Percentiles rank a stretch among this genome's conserved stretches.
These are phyloP conservation scores for Tetrapisispora fleetii DNA, from an alignment of 805 yeast genomes.

Conservation along the genomic window DNA sequence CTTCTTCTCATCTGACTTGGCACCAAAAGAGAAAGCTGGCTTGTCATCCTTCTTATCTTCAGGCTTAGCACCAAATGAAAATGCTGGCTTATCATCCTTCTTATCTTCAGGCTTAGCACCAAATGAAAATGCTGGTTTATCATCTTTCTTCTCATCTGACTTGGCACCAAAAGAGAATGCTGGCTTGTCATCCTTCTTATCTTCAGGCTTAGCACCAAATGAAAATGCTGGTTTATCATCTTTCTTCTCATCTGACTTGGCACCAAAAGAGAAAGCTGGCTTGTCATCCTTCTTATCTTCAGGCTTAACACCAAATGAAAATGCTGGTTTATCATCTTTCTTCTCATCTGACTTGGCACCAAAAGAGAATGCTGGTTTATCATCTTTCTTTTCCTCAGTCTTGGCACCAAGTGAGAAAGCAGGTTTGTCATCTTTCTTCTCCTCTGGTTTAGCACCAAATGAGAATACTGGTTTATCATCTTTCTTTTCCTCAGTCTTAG, in stretches of 20 bases:
- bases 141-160: background rate
- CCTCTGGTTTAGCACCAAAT: constrained; percentile 5
- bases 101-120: background rate
- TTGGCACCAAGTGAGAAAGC: background rate
- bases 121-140: background rate
- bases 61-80: constrained; percentile 5
- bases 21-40: background rate
- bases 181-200: constrained; percentile 6
- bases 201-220: constrained; percentile 6
- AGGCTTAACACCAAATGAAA: constrained; percentile 13
- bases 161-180: background rate
- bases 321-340: constrained; percentile 6
- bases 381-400: constrained; percentile 1
- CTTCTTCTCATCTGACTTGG: constrained; percentile 1
- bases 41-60: background rate
- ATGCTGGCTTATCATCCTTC: constrained; percentile 1
- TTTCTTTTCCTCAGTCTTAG: background rate
- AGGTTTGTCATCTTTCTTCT: background rate
- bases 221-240: constrained; percentile 1
- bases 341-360: constrained; percentile 4
- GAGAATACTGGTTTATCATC: constrained; percentile 2
- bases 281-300: background rate
- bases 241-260: constrained; percentile 5
- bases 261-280: no score
- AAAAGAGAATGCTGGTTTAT: constrained; percentile 7